Conservation (phyloP, 768 basidiomycete species). For the Krasilnikovozyma curviuscula region DNA sequence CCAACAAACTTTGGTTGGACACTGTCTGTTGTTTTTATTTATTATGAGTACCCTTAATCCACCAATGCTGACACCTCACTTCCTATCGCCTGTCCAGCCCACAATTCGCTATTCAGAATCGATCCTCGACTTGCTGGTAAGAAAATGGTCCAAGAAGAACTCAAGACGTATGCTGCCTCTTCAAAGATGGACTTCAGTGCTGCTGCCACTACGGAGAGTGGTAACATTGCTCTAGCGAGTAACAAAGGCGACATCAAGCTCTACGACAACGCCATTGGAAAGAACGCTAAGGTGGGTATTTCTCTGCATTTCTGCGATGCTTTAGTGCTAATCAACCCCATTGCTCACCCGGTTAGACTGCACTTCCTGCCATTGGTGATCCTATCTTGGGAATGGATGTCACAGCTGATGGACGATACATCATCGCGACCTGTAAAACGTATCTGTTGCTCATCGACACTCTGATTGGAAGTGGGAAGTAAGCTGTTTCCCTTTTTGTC, state of each 20-base stretch:
- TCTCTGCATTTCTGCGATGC: not conserved
- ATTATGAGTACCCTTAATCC: not conserved
- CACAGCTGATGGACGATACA: constrained; percentile 78
- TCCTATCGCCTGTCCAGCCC: constrained; percentile 34
- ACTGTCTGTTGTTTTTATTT: constrained; percentile 18
- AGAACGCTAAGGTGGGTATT: constrained; percentile 59
- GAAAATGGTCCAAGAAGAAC: constrained; percentile 85
- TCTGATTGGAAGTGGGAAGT: constrained; percentile 65
- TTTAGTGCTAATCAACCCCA: not conserved
- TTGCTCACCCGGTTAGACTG: constrained; percentile 35
- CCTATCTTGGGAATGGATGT: constrained; percentile 89
- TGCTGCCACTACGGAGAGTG: constrained; percentile 64
- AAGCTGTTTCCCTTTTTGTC: constrained; percentile 11
- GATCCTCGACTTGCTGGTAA: constrained; percentile 82
- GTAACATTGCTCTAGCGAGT: constrained; percentile 79
- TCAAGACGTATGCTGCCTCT: constrained; percentile 83
- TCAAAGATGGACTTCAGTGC: constrained; percentile 95
- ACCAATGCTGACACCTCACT: not conserved
- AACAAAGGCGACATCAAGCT: constrained; percentile 92
- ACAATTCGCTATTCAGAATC: constrained; percentile 91
- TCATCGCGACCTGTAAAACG: constrained; percentile 86
- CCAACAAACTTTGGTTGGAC: constrained; percentile 80
- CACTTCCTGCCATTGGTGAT: constrained; percentile 81
- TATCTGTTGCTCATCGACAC: constrained; percentile 89
- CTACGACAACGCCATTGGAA: constrained; percentile 88